Conservation (phyloP, 768 basidiomycete species). For the Lactarius sp. region DNA sequence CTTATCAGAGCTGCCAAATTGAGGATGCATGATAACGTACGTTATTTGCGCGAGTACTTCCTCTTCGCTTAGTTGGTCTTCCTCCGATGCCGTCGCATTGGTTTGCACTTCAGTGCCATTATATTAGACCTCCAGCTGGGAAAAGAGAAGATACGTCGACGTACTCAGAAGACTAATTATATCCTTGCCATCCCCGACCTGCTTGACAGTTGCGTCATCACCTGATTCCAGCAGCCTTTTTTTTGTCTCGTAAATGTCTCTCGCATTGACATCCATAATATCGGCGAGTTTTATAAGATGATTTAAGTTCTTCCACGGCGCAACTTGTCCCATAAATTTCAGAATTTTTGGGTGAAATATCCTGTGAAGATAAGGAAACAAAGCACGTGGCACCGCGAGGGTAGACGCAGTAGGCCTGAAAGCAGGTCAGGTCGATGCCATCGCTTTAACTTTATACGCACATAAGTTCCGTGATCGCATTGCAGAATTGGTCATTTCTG, state of each 20-base stretch:
- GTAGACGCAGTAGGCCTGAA: conserved; percentile 17
- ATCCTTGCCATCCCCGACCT: conserved; percentile 40
- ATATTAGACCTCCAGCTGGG: not conserved
- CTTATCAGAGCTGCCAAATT: not conserved
- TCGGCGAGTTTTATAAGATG: too few species aligned
- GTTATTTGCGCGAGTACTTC: conserved; percentile 35
- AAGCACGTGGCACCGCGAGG: conserved; percentile 1
- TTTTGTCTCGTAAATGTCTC: conserved; percentile 31
- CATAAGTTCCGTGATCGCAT: conserved; percentile 23
- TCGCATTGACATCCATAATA: too few species aligned
- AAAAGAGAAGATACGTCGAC: conserved; percentile 19
- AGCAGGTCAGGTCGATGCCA: not conserved
- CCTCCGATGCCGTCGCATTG: conserved; percentile 34
- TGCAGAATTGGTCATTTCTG: too few species aligned
- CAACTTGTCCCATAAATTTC: too few species aligned
- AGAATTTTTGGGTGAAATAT: too few species aligned
- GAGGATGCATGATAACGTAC: conserved; percentile 14
- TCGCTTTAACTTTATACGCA: not conserved
- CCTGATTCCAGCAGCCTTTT: conserved; percentile 34
- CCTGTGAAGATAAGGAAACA: conserved; percentile 17
- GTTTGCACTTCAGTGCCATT: conserved; percentile 33
- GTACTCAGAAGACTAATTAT: conserved; percentile 44
- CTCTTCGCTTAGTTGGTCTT: conserved; percentile 34
- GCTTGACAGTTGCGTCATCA: conserved; percentile 33
- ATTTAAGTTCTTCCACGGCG: too few species aligned